These are phyloP conservation scores for Murraya koenigii DNA, from an alignment of 345 rosid genomes.

Conservation along the genomic window DNA sequence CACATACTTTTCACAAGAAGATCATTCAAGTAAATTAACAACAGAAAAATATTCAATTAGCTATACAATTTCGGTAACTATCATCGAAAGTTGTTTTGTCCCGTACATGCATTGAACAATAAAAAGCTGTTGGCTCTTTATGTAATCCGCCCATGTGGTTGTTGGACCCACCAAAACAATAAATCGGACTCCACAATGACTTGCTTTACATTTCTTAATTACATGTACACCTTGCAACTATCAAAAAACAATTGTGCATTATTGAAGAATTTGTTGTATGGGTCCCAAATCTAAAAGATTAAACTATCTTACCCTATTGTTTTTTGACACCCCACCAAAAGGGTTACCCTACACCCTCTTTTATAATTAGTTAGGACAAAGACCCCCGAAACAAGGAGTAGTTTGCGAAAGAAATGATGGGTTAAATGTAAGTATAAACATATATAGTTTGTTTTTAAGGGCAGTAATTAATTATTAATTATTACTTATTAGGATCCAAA, in stretches of 20 bases:
- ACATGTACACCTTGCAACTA: slow-evolving; percentile 40
- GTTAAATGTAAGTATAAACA: not conserved
- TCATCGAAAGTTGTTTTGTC: slow-evolving; percentile 12
- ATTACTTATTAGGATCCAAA: slow-evolving; percentile 50
- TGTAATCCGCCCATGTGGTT: slow-evolving; percentile 50
- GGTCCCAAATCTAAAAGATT: slow-evolving; percentile 30
- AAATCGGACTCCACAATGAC: slow-evolving; percentile 37
- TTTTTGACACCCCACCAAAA: slow-evolving; percentile 24
- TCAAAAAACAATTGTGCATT: slow-evolving; percentile 40
- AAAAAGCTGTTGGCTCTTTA: slow-evolving; percentile 28
- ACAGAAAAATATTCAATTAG: not conserved
- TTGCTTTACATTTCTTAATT: slow-evolving; percentile 36
- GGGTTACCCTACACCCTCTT: slow-evolving; percentile 24
- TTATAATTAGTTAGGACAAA: slow-evolving; percentile 19
- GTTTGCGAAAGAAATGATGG: not conserved
- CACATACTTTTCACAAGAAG: not conserved
- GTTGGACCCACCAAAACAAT: slow-evolving; percentile 38
- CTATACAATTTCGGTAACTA: not conserved
- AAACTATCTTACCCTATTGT: slow-evolving; percentile 28
- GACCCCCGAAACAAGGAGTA: slow-evolving; percentile 13
- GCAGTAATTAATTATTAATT: not conserved
- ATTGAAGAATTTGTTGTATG: slow-evolving; percentile 29
- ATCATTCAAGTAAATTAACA: not conserved
- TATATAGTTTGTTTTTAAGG: not conserved
- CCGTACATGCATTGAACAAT: slow-evolving; percentile 20